These are phyloP conservation scores for Ogataea pignaliae DNA, from an alignment of 805 yeast species.

Conservation along the genomic window DNA sequence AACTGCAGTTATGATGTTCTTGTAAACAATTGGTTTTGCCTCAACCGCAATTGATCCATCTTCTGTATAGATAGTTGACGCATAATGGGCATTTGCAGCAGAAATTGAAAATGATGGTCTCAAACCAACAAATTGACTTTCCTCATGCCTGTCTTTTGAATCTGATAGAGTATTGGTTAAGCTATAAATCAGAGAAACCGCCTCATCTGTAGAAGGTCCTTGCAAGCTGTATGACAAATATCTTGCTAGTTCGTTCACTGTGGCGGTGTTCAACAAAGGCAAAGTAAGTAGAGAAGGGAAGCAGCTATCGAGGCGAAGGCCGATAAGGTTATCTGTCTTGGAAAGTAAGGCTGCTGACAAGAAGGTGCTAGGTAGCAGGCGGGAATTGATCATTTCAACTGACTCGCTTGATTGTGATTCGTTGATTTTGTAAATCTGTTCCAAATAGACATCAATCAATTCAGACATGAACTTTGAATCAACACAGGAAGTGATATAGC, in stretches of 20 bases:
- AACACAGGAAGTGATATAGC: constrained; percentile 43
- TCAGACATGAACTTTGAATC: constrained; percentile 39
- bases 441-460: constrained; percentile 47
- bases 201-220: constrained; percentile 72
- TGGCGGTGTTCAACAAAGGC: constrained; percentile 40
- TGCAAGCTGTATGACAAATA: constrained; percentile 64
- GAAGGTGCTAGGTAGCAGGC: constrained; percentile 34
- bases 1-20: constrained; percentile 66
- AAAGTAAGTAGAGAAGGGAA: constrained; percentile 53
- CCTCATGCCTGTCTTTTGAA: constrained; percentile 33
- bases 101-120: constrained; percentile 10
- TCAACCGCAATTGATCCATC: constrained; percentile 19
- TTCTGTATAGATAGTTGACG: constrained; percentile 11
- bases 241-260: constrained; percentile 50
- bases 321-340: constrained; percentile 36
- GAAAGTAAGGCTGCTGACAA: constrained; percentile 31
- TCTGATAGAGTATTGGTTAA: constrained; percentile 65
- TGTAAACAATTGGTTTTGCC: constrained; percentile 37
- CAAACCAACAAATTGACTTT: constrained; percentile 27
- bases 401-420: constrained; percentile 45
- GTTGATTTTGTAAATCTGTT: constrained; percentile 18
- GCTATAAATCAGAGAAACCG: constrained; percentile 80
- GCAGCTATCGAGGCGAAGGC: constrained; percentile 30
- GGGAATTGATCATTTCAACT: constrained; percentile 47
- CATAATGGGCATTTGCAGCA: constrained; percentile 6